A percentile compares a stretch with the other conserved stretches of the same genome.
phyloP scores from a whole-genome alignment of 371 early-diverging fungal genomes.

The Syncephalastrum monosporum region DNA sequence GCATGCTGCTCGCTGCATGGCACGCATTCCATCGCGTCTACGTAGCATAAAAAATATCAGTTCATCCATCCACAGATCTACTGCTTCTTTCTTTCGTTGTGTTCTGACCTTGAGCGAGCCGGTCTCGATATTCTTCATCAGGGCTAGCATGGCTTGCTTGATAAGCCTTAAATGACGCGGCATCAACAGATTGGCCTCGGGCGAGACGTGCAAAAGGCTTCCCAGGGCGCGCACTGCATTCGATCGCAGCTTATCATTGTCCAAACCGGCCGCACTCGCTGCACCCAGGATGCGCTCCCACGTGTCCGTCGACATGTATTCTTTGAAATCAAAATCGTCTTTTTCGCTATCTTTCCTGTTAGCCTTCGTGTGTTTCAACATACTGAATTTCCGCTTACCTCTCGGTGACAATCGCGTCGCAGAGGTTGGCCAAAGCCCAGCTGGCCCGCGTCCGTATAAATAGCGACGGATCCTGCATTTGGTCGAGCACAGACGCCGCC shows the following conservation, averaged over 20 bases:
- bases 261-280: slow-evolving; percentile 58
- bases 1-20: slow-evolving; percentile 69
- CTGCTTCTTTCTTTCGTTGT: neutral
- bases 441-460: slow-evolving; percentile 67
- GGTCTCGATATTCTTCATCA: slow-evolving; percentile 69
- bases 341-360: slow-evolving; percentile 20
- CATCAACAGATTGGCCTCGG: slow-evolving; percentile 46
- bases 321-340: slow-evolving; percentile 27
- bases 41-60: neutral
- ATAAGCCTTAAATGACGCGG: slow-evolving; percentile 50
- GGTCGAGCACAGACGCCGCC: slow-evolving; percentile 41
- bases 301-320: slow-evolving; percentile 32
- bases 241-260: slow-evolving; percentile 77
- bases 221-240: slow-evolving; percentile 78
- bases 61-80: neutral
- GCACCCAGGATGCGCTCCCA: slow-evolving; percentile 52
- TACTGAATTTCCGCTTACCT: slow-evolving; percentile 27
- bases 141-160: slow-evolving; percentile 49
- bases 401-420: slow-evolving; percentile 61
- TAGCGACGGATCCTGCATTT: slow-evolving; percentile 51
- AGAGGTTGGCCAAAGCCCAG: slow-evolving; percentile 78
- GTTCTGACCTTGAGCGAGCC: slow-evolving; percentile 68
- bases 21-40: slow-evolving; percentile 85
- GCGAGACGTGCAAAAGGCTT: slow-evolving; percentile 60
- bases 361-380: neutral